phyloP scores from a whole-genome alignment of 179 eudicot species.

The Heliamphora ciliata region DNA sequence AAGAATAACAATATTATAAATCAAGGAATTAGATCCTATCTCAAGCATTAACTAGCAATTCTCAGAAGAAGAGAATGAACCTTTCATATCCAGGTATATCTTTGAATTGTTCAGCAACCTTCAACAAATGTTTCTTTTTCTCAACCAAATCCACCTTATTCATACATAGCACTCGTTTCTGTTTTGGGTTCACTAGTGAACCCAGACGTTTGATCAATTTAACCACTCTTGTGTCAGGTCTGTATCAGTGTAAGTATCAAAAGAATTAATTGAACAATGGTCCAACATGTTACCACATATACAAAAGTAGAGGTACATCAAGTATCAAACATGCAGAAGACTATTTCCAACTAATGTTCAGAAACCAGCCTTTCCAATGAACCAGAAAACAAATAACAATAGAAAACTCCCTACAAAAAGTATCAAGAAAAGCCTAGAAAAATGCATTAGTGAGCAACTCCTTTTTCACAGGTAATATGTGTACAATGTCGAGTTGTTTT shows the following conservation, averaged over 20 bases:
- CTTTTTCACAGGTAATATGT: too few species aligned
- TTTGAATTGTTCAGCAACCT: conserved; percentile 74
- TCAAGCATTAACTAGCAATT: background rate
- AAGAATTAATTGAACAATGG: background rate
- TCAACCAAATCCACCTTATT: conserved; percentile 91
- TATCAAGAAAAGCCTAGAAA: background rate
- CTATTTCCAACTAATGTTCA: background rate
- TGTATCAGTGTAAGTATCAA: conserved; percentile 21
- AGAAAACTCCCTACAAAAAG: background rate
- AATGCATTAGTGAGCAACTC: background rate
- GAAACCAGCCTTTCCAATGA: background rate
- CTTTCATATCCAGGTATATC: conserved; percentile 78
- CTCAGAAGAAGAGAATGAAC: conserved; percentile 30
- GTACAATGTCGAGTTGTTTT: too few species aligned
- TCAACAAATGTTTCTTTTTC: conserved; percentile 76
- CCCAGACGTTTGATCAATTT: conserved; percentile 77
- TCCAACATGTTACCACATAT: background rate
- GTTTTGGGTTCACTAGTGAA: conserved; percentile 46
- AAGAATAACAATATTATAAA: conserved; percentile 10
- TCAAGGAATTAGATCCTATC: conserved; percentile 5
- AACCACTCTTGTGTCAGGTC: conserved; percentile 88
- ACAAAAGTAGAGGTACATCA: background rate
- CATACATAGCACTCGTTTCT: conserved; percentile 85
- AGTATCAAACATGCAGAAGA: background rate
- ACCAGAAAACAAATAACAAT: background rate